These are phyloP conservation scores for Krasilnikovozyma curviuscula DNA, from an alignment of 768 basidiomycete species.

Conservation along the genomic window DNA sequence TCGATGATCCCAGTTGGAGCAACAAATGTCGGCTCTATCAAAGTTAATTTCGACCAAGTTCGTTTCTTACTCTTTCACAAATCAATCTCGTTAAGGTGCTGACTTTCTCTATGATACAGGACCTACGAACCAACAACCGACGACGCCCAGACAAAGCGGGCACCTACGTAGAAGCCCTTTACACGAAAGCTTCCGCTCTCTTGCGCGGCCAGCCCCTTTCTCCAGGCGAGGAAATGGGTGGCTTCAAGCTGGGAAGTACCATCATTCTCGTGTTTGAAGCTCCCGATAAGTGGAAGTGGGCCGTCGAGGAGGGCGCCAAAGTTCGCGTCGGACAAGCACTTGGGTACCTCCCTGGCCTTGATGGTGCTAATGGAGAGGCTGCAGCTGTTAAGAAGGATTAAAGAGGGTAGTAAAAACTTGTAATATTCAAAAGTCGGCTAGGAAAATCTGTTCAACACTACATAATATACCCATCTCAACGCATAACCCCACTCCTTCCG, in stretches of 20 bases:
- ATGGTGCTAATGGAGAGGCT: too few relatives aligned
- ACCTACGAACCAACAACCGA: conserved; percentile 73
- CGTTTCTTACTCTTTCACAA: not conserved
- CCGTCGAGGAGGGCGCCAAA: conserved; percentile 55
- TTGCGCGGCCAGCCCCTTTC: conserved; percentile 71
- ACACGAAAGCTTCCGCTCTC: conserved; percentile 60
- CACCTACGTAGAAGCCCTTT: conserved; percentile 80
- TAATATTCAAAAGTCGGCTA: too few relatives aligned
- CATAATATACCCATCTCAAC: too few relatives aligned
- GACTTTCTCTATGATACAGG: conserved; percentile 28
- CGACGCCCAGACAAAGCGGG: conserved; percentile 45
- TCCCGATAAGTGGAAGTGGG: conserved; percentile 60
- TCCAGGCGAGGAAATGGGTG: conserved; percentile 90
- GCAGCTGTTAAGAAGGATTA: too few relatives aligned
- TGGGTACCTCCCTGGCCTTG: too few relatives aligned
- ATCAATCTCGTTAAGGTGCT: not conserved
- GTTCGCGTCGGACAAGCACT: conserved; percentile 69
- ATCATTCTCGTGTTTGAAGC: conserved; percentile 96
- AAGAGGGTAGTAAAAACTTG: too few relatives aligned
- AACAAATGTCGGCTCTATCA: conserved; percentile 92
- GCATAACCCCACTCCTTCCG: too few relatives aligned
- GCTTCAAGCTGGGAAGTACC: conserved; percentile 84
- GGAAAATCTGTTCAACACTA: too few relatives aligned
- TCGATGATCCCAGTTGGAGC: conserved; percentile 95
- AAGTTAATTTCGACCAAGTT: conserved; percentile 82